phyloP scores from a whole-genome alignment of 2,329 filamentous ascomycete species.

The Claviceps quebecensis region DNA sequence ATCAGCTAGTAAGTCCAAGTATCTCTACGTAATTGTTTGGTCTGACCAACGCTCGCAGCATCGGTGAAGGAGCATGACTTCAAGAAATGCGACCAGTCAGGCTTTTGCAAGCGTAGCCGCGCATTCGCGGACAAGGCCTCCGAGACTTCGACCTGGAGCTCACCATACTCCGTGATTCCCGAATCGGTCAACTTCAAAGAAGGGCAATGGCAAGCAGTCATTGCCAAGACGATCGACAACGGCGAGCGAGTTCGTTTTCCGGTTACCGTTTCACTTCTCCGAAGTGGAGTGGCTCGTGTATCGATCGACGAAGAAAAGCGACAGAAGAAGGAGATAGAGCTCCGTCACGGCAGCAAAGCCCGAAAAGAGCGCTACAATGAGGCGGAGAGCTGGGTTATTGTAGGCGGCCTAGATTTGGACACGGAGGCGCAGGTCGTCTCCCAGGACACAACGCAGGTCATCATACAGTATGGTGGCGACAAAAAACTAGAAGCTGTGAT shows the following conservation, averaged over 20 bases:
- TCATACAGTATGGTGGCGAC: conserved; percentile 65
- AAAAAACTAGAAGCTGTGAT: conserved; percentile 72
- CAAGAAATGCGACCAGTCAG: conserved; percentile 90
- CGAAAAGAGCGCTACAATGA: conserved; percentile 94
- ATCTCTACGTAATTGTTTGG: background rate
- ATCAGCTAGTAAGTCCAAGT: conserved; percentile 42
- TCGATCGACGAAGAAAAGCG: conserved; percentile 85
- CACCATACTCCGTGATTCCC: conserved; percentile 66
- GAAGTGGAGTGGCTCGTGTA: conserved; percentile 77
- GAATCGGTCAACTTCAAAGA: conserved; percentile 62
- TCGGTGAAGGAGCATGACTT: conserved; percentile 93
- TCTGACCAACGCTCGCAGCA: conserved; percentile 30
- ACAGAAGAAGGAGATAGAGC: conserved; percentile 73
- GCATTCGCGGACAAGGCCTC: conserved; percentile 69
- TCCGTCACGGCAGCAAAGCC: conserved; percentile 70
- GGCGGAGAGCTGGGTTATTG: conserved; percentile 70
- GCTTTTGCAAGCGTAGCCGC: conserved; percentile 93
- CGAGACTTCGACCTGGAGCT: conserved; percentile 53
- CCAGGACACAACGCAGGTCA: conserved; percentile 53
- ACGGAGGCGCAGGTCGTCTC: conserved; percentile 53
- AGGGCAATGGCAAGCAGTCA: conserved; percentile 62
- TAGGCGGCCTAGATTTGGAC: conserved; percentile 65
- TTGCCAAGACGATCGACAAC: conserved; percentile 63
- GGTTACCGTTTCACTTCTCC: conserved; percentile 73
- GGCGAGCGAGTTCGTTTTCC: conserved; percentile 65